Conservation (phyloP, 352 stramenopile species). For the Elongisporangium prolatum region DNA sequence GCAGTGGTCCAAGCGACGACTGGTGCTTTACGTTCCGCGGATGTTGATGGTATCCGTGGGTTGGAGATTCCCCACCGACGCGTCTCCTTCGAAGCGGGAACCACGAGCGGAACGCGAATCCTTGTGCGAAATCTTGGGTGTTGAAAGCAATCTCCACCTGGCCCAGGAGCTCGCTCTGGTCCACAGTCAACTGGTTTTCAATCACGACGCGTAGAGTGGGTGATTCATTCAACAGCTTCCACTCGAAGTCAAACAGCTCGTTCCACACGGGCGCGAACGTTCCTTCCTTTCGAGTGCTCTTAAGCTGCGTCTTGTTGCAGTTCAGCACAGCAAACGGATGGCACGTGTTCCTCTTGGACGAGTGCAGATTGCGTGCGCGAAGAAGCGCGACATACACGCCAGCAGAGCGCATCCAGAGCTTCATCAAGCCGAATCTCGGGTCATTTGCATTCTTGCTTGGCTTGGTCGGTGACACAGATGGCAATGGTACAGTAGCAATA, state of each 20-base stretch:
- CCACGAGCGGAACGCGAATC: constrained; percentile 45
- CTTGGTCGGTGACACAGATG: constrained; percentile 5
- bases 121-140: constrained; percentile 9
- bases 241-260: constrained; percentile 77
- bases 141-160: constrained; percentile 44
- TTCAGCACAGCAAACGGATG: constrained; percentile 68
- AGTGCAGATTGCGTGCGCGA: constrained; percentile 40
- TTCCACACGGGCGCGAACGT: constrained; percentile 67
- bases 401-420: constrained; percentile 49
- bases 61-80: constrained; percentile 7
- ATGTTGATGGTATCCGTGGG: constrained; percentile 6
- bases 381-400: constrained; percentile 49
- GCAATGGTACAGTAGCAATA: constrained; percentile 4
- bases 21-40: constrained; percentile 10
- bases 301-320: constrained; percentile 44
- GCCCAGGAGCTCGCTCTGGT: constrained; percentile 64
- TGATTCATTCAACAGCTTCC: constrained; percentile 16
- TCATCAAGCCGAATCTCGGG: constrained; percentile 8
- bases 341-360: constrained; percentile 63
- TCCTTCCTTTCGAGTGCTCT: constrained; percentile 66
- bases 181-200: constrained; percentile 60
- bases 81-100: constrained; percentile 34
- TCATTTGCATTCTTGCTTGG: constrained; percentile 4
- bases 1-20: background rate
- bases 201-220: constrained; percentile 34